Base-by-base conservation (phyloP, 352 stramenopile genomes). In the Globisporangium middletonii region DNA sequence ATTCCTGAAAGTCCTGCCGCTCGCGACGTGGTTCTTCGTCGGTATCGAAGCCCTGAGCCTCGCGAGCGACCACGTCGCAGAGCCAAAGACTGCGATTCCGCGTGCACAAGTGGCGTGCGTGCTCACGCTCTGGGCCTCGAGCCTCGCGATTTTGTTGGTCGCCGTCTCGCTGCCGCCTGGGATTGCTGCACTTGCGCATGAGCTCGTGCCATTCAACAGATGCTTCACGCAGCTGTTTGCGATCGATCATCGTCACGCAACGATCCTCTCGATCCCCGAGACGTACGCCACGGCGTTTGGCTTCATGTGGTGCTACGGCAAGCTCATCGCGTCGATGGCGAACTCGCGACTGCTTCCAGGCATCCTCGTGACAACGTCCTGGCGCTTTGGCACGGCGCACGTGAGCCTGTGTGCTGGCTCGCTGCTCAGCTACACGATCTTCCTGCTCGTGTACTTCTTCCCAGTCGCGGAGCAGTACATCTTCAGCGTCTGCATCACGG, bases 261-360 rank as follows among this genome's bases (percentile, higher is more conserved):
- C 63, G 4, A 30, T 81, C 28, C 26, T 83, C 1, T 83, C 73
- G 18, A 38, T 83, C 1, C 73, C 73, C 4, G 75, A 73, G 2
- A 86, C 73, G 1, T 86, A 77, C 57, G 71, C 71, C 2, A 85
- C 69, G 3, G 72, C 69, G 5, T 81, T 74, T 49, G 74, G 71
- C 0, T 83, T 83, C 46, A 79, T 85, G 55, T 82, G 74, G 63
- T 78, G 68, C 35, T 83, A 82, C 53, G 72, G 72, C 1, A 81
- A 80, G 46, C 60, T 86, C 4, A 75, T 86, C 11, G 49, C 65
- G 1, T 63, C 73, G 12, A 83, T 86, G 73, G 75, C 73, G 0
- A 68, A 53, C 16, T 86, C 73, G 1, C 62, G 62, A 11, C 45
- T 86, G 12, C 30, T 86, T 18, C 71, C 75, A 3, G 19, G 50